Conservation (phyloP, 2,329 filamentous ascomycete genomes). For the Colletotrichum tropicicola region DNA sequence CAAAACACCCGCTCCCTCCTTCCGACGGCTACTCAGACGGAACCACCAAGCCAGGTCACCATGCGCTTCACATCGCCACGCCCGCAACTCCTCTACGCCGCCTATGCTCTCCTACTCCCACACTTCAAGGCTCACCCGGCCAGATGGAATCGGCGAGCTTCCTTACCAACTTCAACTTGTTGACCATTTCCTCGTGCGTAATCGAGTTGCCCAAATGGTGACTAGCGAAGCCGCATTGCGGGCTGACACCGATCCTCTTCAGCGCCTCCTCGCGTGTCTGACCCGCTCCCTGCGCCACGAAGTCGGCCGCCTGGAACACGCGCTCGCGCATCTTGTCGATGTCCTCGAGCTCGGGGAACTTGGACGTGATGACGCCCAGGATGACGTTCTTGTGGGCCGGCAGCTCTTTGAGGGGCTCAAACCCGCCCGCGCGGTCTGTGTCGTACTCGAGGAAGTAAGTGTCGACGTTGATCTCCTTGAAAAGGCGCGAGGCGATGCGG, state of each 20-base stretch:
- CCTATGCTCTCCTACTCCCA: no score
- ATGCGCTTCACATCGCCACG: no score
- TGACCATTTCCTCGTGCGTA: conserved; percentile 18
- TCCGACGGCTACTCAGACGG: no score
- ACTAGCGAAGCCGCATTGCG: conserved; percentile 77
- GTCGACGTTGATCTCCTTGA: conserved; percentile 65
- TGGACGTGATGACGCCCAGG: conserved; percentile 68
- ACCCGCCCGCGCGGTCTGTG: conserved; percentile 66
- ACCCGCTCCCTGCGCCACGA: conserved; percentile 71
- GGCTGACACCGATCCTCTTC: conserved; percentile 71
- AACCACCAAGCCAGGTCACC: no score
- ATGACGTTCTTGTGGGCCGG: conserved; percentile 69
- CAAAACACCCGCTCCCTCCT: no score
- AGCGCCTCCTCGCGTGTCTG: conserved; percentile 71
- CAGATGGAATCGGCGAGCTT: conserved; percentile 23
- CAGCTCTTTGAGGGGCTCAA: conserved; percentile 68
- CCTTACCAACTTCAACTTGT: conserved; percentile 27
- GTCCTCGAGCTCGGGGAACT: conserved; percentile 67
- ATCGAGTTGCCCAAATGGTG: conserved; percentile 29
- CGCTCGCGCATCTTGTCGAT: conserved; percentile 61
- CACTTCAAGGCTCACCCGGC: conserved; percentile 25
- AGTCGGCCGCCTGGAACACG: conserved; percentile 67
- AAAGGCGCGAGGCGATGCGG: conserved; percentile 68
- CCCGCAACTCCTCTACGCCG: background rate
- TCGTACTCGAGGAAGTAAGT: conserved; percentile 72